Conservation (phyloP, 2,329 filamentous ascomycete genomes). For the Plectosphaerella cucumerina region DNA sequence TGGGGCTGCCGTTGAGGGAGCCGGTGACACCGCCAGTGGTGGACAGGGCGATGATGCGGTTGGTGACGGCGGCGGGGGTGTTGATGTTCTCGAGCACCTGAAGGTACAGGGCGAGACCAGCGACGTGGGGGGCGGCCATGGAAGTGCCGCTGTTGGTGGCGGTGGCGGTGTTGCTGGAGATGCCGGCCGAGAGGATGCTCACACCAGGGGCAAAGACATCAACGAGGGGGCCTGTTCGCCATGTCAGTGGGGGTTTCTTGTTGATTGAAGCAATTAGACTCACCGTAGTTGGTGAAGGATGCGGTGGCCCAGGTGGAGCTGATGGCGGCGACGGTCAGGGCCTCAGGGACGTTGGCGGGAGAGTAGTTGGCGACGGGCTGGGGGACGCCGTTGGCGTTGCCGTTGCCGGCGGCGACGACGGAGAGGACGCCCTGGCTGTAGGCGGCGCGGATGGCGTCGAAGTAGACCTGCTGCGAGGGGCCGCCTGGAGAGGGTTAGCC, state of each 20-base stretch:
- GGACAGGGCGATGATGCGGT: conserved; percentile 38
- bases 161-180: conserved; percentile 31
- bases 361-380: conserved; percentile 28
- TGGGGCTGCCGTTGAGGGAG: conserved; percentile 36
- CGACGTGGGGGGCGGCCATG: conserved; percentile 17
- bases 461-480: conserved; percentile 32
- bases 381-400: conserved; percentile 22
- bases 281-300: conserved; percentile 47
- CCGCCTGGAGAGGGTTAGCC: conserved; percentile 15
- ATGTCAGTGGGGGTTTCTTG: neutral
- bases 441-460: conserved; percentile 43
- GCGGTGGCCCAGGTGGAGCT: conserved; percentile 32
- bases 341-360: conserved; percentile 41
- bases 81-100: conserved; percentile 27
- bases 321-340: conserved; percentile 50
- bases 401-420: conserved; percentile 53
- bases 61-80: conserved; percentile 41
- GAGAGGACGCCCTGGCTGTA: conserved; percentile 43
- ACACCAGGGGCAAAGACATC: conserved; percentile 49
- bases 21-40: conserved; percentile 34
- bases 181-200: conserved; percentile 40
- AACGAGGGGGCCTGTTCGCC: conserved; percentile 18
- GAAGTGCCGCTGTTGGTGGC: conserved; percentile 43
- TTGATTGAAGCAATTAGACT: neutral
- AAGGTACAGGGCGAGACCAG: conserved; percentile 16